Conservation (phyloP, 352 stramenopile species). For the Pythium dissotocum region DNA sequence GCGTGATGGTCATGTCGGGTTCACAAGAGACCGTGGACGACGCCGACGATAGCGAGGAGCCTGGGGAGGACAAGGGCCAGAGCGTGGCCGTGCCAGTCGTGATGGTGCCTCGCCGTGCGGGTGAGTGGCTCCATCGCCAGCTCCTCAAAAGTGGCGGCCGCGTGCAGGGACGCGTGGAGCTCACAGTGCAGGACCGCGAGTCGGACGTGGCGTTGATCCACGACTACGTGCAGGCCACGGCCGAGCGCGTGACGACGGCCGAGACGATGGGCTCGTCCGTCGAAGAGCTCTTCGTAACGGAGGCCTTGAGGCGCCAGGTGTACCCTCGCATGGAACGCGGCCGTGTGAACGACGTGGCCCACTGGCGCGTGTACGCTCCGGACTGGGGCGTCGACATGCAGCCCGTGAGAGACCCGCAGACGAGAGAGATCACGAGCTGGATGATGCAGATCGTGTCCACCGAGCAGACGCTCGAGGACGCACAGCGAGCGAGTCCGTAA, state of each 20-base stretch:
- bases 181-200: slow-evolving; percentile 39
- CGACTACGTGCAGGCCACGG: slow-evolving; percentile 4
- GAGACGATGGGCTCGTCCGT: no score
- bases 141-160: not conserved
- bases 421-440: slow-evolving; percentile 37
- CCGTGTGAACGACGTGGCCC: slow-evolving; percentile 28
- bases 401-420: slow-evolving; percentile 12
- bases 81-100: slow-evolving; percentile 48
- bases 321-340: slow-evolving; percentile 46
- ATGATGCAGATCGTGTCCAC: slow-evolving; percentile 56
- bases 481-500: slow-evolving; percentile 4
- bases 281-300: not conserved
- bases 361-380: slow-evolving; percentile 51
- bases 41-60: slow-evolving; percentile 2
- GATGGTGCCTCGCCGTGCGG: slow-evolving; percentile 65
- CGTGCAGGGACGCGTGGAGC: slow-evolving; percentile 39
- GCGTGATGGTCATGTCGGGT: slow-evolving; percentile 80
- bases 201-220: slow-evolving; percentile 5
- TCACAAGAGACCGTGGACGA: slow-evolving; percentile 21
- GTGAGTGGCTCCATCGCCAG: slow-evolving; percentile 50
- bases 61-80: slow-evolving; percentile 20
- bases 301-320: slow-evolving; percentile 6
- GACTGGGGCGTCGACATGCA: slow-evolving; percentile 61
- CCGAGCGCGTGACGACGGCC: not conserved
- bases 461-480: slow-evolving; percentile 5